Evolutionary conservation across 345 rosid genomes (phyloP).

Genomic region (Citrus australasica): DNA sequence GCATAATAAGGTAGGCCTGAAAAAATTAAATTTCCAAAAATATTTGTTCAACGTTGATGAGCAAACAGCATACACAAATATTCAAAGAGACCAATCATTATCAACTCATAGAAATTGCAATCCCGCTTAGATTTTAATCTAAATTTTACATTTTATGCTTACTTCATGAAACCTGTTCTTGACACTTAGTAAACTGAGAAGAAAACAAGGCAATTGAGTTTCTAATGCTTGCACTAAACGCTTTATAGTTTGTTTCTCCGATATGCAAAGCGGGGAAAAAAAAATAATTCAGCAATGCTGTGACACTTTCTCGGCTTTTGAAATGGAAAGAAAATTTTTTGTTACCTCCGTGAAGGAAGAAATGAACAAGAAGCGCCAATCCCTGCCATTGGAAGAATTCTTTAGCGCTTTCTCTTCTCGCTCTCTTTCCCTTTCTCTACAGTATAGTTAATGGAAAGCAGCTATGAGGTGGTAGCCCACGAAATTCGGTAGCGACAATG

Average conservation of each 20-base stretch:
- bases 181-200: no score
- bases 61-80: not conserved
- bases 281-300: not conserved
- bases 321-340: no score
- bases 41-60: not conserved
- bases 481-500: conserved; percentile 58
- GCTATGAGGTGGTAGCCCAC: conserved; percentile 25
- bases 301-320: not conserved
- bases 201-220: no score
- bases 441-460: not conserved
- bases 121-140: not conserved
- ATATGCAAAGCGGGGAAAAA: not conserved
- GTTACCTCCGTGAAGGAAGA: conserved; percentile 56
- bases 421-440: conserved; percentile 1
- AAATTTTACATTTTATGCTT: not conserved
- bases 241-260: not conserved
- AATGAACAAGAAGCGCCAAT: conserved; percentile 41
- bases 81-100: not conserved
- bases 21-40: not conserved
- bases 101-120: not conserved
- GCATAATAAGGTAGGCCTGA: not conserved
- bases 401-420: not conserved
- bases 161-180: not conserved
- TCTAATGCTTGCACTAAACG: not conserved
- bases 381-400: conserved; percentile 52